A percentile compares a stretch with the other conserved stretches of the same genome.
Conservation (phyloP, 371 early-diverging fungal species). For the Syncephalis fuscata region DNA sequence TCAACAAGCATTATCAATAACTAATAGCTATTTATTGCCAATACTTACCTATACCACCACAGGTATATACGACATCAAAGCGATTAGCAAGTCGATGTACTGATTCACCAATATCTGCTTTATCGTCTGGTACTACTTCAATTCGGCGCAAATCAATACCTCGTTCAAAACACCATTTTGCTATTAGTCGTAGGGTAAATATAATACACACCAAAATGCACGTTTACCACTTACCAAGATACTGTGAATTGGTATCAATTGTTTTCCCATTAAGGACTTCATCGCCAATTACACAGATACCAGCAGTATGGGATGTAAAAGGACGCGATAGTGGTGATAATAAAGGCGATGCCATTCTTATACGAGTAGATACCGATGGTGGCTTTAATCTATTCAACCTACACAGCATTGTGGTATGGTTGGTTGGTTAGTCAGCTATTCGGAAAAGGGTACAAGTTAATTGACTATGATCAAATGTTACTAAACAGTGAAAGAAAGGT, state of each 20-base stretch:
- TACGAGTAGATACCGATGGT: no score
- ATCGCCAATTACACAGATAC: constrained; percentile 28
- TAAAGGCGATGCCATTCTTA: no score
- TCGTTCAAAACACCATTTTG: constrained; percentile 31
- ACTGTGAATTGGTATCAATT: constrained; percentile 41
- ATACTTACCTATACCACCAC: constrained; percentile 43
- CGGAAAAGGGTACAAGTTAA: no score
- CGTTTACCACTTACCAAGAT: constrained; percentile 20
- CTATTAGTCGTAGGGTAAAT: constrained; percentile 11
- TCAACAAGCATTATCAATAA: not conserved
- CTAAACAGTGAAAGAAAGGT: no score
- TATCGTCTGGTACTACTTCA: constrained; percentile 39
- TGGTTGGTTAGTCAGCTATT: no score
- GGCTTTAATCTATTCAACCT: no score
- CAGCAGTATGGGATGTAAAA: constrained; percentile 2
- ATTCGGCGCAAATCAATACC: constrained; percentile 39
- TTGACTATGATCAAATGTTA: no score
- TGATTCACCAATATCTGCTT: constrained; percentile 27
- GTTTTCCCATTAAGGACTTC: constrained; percentile 63
- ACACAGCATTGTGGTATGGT: no score
- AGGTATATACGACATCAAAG: constrained; percentile 46
- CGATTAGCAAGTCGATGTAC: constrained; percentile 24
- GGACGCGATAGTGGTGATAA: no score
- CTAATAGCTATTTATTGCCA: not conserved
- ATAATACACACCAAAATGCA: not conserved